phyloP scores from a whole-genome alignment of 2,329 filamentous ascomycete species.

The Cordyceps fumosorosea region DNA sequence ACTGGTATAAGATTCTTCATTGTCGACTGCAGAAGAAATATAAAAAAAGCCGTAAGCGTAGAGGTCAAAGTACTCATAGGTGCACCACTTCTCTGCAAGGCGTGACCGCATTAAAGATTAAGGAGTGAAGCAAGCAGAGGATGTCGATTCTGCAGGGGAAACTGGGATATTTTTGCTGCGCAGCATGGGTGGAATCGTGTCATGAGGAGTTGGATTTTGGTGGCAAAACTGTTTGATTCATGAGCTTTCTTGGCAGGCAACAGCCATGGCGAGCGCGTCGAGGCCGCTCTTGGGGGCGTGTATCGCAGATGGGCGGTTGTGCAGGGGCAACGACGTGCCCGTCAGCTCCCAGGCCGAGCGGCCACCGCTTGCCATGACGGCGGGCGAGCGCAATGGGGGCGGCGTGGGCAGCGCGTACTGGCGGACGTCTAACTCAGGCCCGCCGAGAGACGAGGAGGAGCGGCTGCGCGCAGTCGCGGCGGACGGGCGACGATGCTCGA shows the following conservation, averaged over 20 bases:
- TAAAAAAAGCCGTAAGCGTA: not conserved
- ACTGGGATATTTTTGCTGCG: not conserved
- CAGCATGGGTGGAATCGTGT: not conserved
- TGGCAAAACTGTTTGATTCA: not conserved
- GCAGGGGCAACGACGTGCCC: conserved; percentile 37
- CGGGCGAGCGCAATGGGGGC: conserved; percentile 30
- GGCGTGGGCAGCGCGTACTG: conserved; percentile 31
- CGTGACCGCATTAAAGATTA: conserved; percentile 7
- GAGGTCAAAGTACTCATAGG: not conserved
- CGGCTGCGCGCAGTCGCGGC: conserved; percentile 21
- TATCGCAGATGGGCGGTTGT: conserved; percentile 35
- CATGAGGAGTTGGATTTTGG: not conserved
- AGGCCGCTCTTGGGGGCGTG: conserved; percentile 46
- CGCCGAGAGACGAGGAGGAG: conserved; percentile 18
- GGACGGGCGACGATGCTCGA: not conserved
- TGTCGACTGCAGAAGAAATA: not conserved
- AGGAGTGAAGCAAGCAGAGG: conserved; percentile 1
- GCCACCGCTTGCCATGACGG: conserved; percentile 15
- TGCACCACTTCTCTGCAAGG: not conserved
- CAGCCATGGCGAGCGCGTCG: conserved; percentile 48
- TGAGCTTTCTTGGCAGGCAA: conserved; percentile 43
- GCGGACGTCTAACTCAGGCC: conserved; percentile 30
- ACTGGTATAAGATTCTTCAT: conserved; percentile 3
- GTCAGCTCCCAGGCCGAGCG: conserved; percentile 40
- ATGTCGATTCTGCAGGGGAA: conserved; percentile 3